phyloP scores from a whole-genome alignment of 2,329 filamentous ascomycete genomes.

The Penicillium concentricum region DNA sequence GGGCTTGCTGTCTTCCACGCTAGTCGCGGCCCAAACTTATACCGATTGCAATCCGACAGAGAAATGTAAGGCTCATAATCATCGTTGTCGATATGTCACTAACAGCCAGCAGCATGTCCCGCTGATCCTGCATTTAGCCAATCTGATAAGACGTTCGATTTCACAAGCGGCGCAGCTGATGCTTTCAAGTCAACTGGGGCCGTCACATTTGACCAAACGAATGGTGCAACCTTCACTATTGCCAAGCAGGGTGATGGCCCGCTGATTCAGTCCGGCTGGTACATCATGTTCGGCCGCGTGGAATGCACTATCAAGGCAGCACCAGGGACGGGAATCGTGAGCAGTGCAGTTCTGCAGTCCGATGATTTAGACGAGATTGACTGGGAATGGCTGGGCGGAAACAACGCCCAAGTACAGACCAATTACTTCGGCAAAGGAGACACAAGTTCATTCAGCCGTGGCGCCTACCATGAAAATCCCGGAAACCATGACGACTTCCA shows the following conservation, averaged over 20 bases:
- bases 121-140: constrained; percentile 77
- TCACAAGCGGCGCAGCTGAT: constrained; percentile 72
- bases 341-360: constrained; percentile 85
- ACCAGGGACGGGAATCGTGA: constrained; percentile 87
- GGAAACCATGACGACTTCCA: constrained; percentile 73
- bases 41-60: constrained; percentile 45
- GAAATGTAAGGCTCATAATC: constrained; percentile 30
- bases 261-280: constrained; percentile 85
- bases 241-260: constrained; percentile 76
- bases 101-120: constrained; percentile 58
- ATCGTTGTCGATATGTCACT: not conserved
- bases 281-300: constrained; percentile 98
- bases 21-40: constrained; percentile 44
- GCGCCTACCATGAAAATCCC: constrained; percentile 69
- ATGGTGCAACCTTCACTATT: constrained; percentile 82
- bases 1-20: constrained; percentile 27
- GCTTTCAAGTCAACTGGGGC: constrained; percentile 71
- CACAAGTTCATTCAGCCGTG: constrained; percentile 81
- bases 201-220: constrained; percentile 66
- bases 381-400: constrained; percentile 88
- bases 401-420: constrained; percentile 76
- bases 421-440: constrained; percentile 97
- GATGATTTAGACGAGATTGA: constrained; percentile 95
- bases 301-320: constrained; percentile 83
- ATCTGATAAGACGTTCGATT: constrained; percentile 74